phyloP scores from a whole-genome alignment of 2,329 filamentous ascomycete species.

The Herpotrichia juniperi region DNA sequence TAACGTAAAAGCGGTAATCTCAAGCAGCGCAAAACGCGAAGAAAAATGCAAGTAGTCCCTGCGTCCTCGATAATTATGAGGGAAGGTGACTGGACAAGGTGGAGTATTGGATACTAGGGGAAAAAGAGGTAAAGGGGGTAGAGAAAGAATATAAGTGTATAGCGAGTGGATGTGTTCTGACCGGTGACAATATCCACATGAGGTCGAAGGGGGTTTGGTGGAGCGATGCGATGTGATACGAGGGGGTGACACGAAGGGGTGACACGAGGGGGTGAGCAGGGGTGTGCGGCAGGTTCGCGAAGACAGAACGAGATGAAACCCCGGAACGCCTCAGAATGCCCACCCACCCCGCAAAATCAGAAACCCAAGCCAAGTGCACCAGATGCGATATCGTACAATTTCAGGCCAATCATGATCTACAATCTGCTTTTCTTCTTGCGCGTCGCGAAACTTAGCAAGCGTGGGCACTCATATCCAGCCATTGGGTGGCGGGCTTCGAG shows the following conservation, averaged over 20 bases:
- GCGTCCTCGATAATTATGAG: constrained; percentile 12
- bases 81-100: constrained; percentile 5
- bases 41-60: neutral
- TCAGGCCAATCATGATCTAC: constrained; percentile 25
- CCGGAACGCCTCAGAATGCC: constrained; percentile 21
- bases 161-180: neutral
- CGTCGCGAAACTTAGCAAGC: neutral
- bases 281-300: neutral
- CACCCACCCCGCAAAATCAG: constrained; percentile 3
- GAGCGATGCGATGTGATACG: neutral
- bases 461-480: constrained; percentile 39
- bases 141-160: neutral
- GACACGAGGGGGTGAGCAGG: neutral
- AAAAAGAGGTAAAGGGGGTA: constrained; percentile 2
- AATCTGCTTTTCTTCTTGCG: constrained; percentile 11
- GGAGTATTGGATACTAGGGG: constrained; percentile 8
- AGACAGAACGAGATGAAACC: constrained; percentile 19
- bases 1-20: neutral
- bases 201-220: neutral
- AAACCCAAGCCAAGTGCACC: neutral
- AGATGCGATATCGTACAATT: constrained; percentile 25
- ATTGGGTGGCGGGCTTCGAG: constrained; percentile 37
- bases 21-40: neutral
- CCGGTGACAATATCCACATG: neutral
- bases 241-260: neutral